phyloP scores from a whole-genome alignment of 306 rosid species.

The Cicer arietinum region DNA sequence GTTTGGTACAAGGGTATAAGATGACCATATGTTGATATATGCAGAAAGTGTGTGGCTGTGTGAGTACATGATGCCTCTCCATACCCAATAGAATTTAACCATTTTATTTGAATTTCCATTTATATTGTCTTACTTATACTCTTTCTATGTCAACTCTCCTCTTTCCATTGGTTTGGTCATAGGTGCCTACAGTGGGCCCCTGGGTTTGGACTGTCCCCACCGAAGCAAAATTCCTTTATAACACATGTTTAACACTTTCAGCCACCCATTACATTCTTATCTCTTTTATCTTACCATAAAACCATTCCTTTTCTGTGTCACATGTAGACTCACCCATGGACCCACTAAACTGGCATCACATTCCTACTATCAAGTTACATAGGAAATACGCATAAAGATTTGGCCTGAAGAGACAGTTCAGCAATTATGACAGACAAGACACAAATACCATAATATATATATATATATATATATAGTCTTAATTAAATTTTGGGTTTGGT shows the following conservation, averaged over 20 bases:
- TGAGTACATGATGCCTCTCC: conserved; percentile 38
- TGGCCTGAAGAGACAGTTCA: conserved; percentile 36
- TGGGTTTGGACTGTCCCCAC: conserved; percentile 40
- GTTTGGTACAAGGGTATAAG: conserved; percentile 29
- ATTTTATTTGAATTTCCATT: conserved; percentile 28
- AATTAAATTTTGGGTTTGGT: too few relatives aligned
- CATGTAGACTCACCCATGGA: conserved; percentile 42
- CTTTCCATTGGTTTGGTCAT: conserved; percentile 39
- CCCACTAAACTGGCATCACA: conserved; percentile 31
- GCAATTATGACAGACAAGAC: not conserved
- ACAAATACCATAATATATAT: not conserved
- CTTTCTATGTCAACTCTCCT: conserved; percentile 22
- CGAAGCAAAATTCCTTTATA: conserved; percentile 40
- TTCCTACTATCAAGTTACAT: conserved; percentile 21
- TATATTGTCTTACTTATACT: conserved; percentile 20
- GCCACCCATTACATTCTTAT: conserved; percentile 43
- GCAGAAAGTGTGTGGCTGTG: conserved; percentile 15
- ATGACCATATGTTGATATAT: conserved; percentile 36
- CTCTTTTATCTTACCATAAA: conserved; percentile 40
- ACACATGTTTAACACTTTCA: conserved; percentile 25
- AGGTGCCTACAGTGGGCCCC: conserved; percentile 31
- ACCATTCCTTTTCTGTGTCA: conserved; percentile 42
- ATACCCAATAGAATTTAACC: conserved; percentile 34
- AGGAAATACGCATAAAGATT: conserved; percentile 9
- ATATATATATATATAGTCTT: too few relatives aligned